A percentile compares a stretch with the other conserved stretches of the same genome.
These are phyloP conservation scores for Evernia prunastri DNA, from an alignment of 495 filamentous ascomycete species.

Conservation along the genomic window DNA sequence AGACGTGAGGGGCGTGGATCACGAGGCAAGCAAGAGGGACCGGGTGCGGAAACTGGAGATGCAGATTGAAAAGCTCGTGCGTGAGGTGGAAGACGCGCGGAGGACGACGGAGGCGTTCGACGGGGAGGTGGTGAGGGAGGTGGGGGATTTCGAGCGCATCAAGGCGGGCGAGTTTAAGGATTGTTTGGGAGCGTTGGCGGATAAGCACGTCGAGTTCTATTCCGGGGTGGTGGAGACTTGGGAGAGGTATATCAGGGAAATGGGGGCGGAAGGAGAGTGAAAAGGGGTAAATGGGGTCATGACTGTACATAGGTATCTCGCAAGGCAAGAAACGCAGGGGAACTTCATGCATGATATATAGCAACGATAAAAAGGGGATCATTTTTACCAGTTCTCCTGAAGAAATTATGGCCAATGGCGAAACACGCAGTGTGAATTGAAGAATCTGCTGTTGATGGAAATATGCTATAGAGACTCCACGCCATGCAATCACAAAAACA, in stretches of 20 bases:
- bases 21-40: slow-evolving; percentile 83
- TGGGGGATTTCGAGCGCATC: slow-evolving; percentile 90
- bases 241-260: slow-evolving; percentile 82
- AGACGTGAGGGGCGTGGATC: slow-evolving; percentile 93
- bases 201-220: slow-evolving; percentile 84
- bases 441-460: background rate
- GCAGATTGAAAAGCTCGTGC: slow-evolving; percentile 79
- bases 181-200: slow-evolving; percentile 73
- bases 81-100: slow-evolving; percentile 80
- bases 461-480: background rate
- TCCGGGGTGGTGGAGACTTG: slow-evolving; percentile 71
- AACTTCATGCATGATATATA: background rate
- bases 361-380: background rate
- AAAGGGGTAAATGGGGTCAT: background rate
- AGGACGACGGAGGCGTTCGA: slow-evolving; percentile 81
- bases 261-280: slow-evolving; percentile 59
- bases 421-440: background rate
- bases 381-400: background rate
- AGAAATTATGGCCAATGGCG: background rate
- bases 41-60: slow-evolving; percentile 83
- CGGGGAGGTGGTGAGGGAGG: slow-evolving; percentile 88
- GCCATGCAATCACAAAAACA: background rate
- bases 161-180: slow-evolving; percentile 88
- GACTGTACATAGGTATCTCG: background rate
- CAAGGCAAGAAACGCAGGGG: background rate